Conservation (phyloP, 1,284 basidiomycete species). For the Cryptococcus sp. region DNA sequence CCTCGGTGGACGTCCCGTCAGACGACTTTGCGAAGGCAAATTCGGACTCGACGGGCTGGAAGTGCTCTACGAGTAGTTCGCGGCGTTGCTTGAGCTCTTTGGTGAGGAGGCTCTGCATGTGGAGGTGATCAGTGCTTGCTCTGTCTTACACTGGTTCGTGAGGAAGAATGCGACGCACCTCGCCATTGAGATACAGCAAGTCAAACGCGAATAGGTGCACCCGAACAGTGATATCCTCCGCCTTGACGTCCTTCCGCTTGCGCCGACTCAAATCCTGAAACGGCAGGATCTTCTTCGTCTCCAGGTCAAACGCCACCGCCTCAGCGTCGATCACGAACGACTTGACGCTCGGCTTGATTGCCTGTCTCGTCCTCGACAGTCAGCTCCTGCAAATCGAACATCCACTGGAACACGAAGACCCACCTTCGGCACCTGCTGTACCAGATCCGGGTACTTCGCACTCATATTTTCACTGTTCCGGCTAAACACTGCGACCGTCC, state of each 20-base stretch:
- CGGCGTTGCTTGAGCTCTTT: constrained; percentile 61
- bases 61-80: constrained; percentile 71
- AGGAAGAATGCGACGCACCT: constrained; percentile 46
- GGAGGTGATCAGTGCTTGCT: not conserved
- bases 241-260: constrained; percentile 77
- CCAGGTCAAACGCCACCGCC: constrained; percentile 71
- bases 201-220: constrained; percentile 60
- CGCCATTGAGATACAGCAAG: constrained; percentile 57
- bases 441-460: constrained; percentile 96
- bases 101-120: constrained; percentile 46
- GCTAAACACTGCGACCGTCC: constrained; percentile 83
- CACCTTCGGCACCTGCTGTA: constrained; percentile 85
- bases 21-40: constrained; percentile 90
- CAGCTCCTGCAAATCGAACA: constrained; percentile 14
- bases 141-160: not conserved
- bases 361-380: constrained; percentile 54
- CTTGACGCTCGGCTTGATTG: constrained; percentile 69
- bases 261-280: constrained; percentile 85
- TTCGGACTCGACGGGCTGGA: constrained; percentile 78
- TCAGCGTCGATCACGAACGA: constrained; percentile 84
- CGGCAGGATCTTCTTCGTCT: constrained; percentile 64
- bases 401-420: constrained; percentile 31
- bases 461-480: constrained; percentile 99
- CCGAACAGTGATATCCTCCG: constrained; percentile 57
- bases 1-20: constrained; percentile 84